phyloP scores from a whole-genome alignment of 352 stramenopile species.

The Pythium sukuiense region DNA sequence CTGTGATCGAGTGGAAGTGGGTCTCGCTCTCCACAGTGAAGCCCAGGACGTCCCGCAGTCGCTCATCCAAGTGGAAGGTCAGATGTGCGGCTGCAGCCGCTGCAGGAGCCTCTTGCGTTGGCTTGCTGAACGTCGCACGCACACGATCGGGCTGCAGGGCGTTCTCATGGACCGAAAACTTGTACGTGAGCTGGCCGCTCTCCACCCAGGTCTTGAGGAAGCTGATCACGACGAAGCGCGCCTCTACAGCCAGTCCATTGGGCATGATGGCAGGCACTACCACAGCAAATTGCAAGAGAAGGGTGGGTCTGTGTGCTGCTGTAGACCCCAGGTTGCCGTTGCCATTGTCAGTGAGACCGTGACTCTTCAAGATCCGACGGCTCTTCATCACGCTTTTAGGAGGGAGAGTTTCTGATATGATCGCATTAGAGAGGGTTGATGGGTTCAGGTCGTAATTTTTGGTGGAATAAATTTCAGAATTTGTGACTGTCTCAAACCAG shows the following conservation, averaged over 20 bases:
- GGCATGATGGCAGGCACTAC: slow-evolving; percentile 21
- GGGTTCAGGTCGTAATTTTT: slow-evolving; percentile 7
- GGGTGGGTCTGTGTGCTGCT: too few species aligned
- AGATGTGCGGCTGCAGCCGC: slow-evolving; percentile 53
- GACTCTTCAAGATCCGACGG: slow-evolving; percentile 21
- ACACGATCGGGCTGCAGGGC: slow-evolving; percentile 41
- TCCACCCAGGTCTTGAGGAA: slow-evolving; percentile 48
- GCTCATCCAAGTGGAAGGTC: slow-evolving; percentile 51
- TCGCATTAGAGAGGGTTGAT: not conserved
- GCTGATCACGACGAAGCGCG: slow-evolving; percentile 37
- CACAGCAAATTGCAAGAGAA: too few species aligned
- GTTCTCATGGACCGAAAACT: slow-evolving; percentile 49
- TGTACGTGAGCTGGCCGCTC: slow-evolving; percentile 50
- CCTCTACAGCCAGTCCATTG: slow-evolving; percentile 36
- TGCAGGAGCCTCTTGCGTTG: slow-evolving; percentile 36
- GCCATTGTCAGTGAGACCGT: not conserved
- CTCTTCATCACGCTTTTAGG: not conserved
- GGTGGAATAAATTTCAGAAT: not conserved
- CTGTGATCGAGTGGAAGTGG: slow-evolving; percentile 51
- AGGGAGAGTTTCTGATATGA: not conserved
- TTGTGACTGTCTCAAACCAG: slow-evolving; percentile 24
- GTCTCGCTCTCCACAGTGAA: slow-evolving; percentile 67
- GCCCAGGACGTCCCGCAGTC: slow-evolving; percentile 40
- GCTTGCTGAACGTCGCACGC: slow-evolving; percentile 66
- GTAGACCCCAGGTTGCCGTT: not conserved